These are phyloP conservation scores for Rhynchospora breviuscula DNA, from an alignment of 176 grass and related monocot species.

Conservation along the genomic window DNA sequence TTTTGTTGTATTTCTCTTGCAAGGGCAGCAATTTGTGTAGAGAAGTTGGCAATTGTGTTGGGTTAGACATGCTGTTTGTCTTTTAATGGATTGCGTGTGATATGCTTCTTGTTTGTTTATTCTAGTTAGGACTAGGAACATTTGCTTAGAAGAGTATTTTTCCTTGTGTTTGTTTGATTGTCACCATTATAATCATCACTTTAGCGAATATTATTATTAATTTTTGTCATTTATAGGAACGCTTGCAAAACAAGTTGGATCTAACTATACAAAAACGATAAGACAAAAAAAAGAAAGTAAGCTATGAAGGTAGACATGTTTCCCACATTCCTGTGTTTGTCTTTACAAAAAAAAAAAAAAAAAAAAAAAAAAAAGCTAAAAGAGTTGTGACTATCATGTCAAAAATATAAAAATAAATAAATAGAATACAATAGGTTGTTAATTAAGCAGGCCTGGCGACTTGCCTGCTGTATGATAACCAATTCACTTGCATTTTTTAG, in stretches of 20 bases:
- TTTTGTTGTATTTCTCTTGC: neutral
- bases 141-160: constrained; percentile 16
- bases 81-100: neutral
- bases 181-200: constrained; percentile 10
- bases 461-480: neutral
- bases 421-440: neutral
- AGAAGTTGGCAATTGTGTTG: neutral
- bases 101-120: constrained; percentile 12
- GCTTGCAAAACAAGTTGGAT: neutral
- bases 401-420: neutral
- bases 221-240: neutral
- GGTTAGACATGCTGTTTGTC: neutral
- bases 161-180: constrained; percentile 13
- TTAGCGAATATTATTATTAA: neutral
- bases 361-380: neutral
- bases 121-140: neutral
- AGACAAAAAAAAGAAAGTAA: neutral
- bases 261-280: neutral
- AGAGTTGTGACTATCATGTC: constrained; percentile 5
- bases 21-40: neutral
- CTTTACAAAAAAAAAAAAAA: neutral
- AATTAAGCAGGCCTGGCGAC: neutral
- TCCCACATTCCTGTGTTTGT: neutral
- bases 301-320: constrained; percentile 4
- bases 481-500: neutral